Evolutionary conservation across 2,329 filamentous ascomycete species (phyloP).

Genomic region (Claviceps humidiphila): DNA sequence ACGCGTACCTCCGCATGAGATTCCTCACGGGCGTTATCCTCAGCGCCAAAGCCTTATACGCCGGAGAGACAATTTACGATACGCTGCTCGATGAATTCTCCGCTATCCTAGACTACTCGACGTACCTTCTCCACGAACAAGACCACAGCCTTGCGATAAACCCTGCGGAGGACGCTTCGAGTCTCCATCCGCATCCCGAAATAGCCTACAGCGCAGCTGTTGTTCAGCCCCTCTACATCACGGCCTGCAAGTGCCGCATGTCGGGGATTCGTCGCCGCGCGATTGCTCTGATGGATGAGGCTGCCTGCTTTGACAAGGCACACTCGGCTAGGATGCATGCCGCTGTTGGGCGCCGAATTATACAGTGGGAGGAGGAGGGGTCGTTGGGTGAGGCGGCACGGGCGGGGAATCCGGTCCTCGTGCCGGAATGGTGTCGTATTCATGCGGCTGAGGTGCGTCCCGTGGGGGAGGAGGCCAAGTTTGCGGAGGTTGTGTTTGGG

Average conservation of each 20-base stretch:
- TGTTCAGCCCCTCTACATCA: conserved; percentile 8
- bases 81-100: conserved; percentile 4
- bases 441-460: conserved; percentile 3
- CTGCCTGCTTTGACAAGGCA: conserved; percentile 3
- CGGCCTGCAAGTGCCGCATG: conserved; percentile 8
- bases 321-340: not conserved
- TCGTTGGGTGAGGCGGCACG: conserved; percentile 1
- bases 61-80: conserved; percentile 8
- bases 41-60: conserved; percentile 5
- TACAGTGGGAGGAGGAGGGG: conserved; percentile 8
- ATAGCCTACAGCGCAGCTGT: conserved; percentile 4
- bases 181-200: not conserved
- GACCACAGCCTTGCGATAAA: not conserved
- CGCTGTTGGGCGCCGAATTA: not conserved
- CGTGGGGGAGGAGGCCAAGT: not conserved
- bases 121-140: not conserved
- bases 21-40: conserved; percentile 5
- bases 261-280: conserved; percentile 7
- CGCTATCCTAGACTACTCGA: conserved; percentile 5
- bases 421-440: conserved; percentile 6
- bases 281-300: conserved; percentile 4
- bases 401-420: not conserved
- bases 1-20: conserved; percentile 7
- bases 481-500: not conserved
- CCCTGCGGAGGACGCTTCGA: not conserved